Conservation (phyloP, 2,329 filamentous ascomycete species). For the Zalaria sp. region DNA sequence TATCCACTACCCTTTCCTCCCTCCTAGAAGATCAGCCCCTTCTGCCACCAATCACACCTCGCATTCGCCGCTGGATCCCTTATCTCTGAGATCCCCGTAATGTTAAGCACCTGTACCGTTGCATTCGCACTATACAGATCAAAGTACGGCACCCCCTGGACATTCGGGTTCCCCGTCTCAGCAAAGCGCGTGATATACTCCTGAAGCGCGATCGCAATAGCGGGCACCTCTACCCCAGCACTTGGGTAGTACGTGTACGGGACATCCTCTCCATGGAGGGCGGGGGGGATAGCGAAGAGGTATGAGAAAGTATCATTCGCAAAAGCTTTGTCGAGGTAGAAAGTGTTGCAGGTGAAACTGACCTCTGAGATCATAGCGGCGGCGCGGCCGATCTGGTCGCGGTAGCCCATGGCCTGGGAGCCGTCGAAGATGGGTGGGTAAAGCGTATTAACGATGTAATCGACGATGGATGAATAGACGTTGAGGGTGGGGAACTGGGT, state of each 20-base stretch:
- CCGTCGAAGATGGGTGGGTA: constrained; percentile 38
- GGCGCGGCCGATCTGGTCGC: constrained; percentile 27
- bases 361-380: constrained; percentile 28
- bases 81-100: constrained; percentile 24
- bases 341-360: constrained; percentile 36
- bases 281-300: constrained; percentile 38
- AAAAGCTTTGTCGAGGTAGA: constrained; percentile 34
- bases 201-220: constrained; percentile 29
- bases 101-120: constrained; percentile 29
- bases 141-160: constrained; percentile 28
- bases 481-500: constrained; percentile 15
- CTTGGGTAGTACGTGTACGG: constrained; percentile 39
- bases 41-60: constrained; percentile 41
- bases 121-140: constrained; percentile 31
- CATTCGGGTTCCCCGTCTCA: constrained; percentile 22
- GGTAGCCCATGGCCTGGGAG: constrained; percentile 28
- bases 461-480: constrained; percentile 16
- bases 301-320: constrained; percentile 36
- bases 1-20: too few species aligned
- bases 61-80: constrained; percentile 32
- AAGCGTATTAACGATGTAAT: constrained; percentile 29
- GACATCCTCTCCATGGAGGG: constrained; percentile 38
- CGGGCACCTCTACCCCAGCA: constrained; percentile 10
- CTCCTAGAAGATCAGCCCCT: constrained; percentile 17
- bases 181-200: constrained; percentile 32